Evolutionary conservation across 768 basidiomycete species (phyloP).

Genomic region (Boletus pseudopeckii): DNA sequence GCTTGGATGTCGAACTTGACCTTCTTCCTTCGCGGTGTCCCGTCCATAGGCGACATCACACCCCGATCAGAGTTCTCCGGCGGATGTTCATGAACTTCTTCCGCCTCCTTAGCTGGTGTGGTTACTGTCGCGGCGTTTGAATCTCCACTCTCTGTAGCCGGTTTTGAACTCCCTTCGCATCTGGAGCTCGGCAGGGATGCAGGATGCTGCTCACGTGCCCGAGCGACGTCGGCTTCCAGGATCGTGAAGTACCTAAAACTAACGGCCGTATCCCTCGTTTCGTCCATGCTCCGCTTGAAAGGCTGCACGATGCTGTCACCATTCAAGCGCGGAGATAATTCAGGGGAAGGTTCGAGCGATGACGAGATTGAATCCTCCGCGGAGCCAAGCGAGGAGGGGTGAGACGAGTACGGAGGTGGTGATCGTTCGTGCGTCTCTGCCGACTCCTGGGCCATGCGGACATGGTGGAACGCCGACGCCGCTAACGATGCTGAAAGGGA

Average conservation of each 20-base stretch:
- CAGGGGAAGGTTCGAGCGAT: conserved; percentile 15
- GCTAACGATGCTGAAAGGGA: conserved; percentile 71
- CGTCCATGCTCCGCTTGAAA: conserved; percentile 46
- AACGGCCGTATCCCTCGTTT: conserved; percentile 42
- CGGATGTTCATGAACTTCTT: conserved; percentile 11
- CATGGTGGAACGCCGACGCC: conserved; percentile 54
- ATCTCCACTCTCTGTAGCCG: conserved; percentile 8
- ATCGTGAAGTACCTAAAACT: conserved; percentile 48
- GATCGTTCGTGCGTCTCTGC: conserved; percentile 20
- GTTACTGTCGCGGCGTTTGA: conserved; percentile 12
- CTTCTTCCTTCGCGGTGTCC: conserved; percentile 51
- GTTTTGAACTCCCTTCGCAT: conserved; percentile 11
- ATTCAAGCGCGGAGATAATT: conserved; percentile 21
- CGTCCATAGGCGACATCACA: conserved; percentile 27
- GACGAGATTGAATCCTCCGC: conserved; percentile 21
- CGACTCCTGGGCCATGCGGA: conserved; percentile 33
- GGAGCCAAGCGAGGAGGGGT: conserved; percentile 32
- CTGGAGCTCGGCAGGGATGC: conserved; percentile 1
- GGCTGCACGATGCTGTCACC: conserved; percentile 32
- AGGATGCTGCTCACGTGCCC: conserved; percentile 19
- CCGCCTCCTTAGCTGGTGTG: conserved; percentile 6
- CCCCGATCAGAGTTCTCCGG: conserved; percentile 19
- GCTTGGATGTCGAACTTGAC: conserved; percentile 73
- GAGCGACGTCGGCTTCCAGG: conserved; percentile 39
- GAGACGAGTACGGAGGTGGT: conserved; percentile 36